A percentile compares a stretch with the other conserved stretches of the same genome.
These are phyloP conservation scores for Asterella californica DNA, from an alignment of 225 moss, liverwort and hornwort species.

Conservation along the genomic window DNA sequence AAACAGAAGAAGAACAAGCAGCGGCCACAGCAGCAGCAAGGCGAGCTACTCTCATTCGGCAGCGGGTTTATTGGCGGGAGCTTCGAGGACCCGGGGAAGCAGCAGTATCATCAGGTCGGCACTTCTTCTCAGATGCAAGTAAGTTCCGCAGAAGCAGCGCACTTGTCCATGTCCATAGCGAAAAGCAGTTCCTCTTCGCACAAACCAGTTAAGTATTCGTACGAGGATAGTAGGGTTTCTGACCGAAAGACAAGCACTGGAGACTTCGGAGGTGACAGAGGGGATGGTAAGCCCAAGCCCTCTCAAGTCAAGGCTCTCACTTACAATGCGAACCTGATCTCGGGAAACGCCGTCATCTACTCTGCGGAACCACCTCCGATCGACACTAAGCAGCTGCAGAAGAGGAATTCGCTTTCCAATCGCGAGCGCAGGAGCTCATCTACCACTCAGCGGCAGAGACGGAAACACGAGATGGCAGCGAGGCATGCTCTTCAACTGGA, in stretches of 20 bases:
- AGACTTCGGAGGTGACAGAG: not conserved
- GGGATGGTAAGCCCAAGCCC: slow-evolving; percentile 1
- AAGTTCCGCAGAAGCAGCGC: not conserved
- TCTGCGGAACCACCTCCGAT: slow-evolving; percentile 15
- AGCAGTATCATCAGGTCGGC: not conserved
- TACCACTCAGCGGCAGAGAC: not conserved
- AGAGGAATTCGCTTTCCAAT: slow-evolving; percentile 5
- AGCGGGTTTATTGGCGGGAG: not conserved
- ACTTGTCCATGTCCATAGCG: not conserved
- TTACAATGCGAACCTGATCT: slow-evolving; percentile 16
- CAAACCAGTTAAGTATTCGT: not conserved
- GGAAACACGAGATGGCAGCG: slow-evolving; percentile 13
- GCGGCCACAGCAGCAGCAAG: not conserved
- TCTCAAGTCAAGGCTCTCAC: not conserved
- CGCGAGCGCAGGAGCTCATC: not conserved
- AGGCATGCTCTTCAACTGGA: slow-evolving; percentile 9
- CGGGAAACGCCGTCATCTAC: slow-evolving; percentile 34
- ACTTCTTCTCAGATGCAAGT: not conserved
- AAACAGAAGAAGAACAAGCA: not conserved
- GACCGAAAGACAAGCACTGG: not conserved
- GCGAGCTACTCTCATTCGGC: not conserved
- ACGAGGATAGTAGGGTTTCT: not conserved
- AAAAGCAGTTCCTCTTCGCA: not conserved
- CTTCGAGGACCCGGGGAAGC: not conserved
- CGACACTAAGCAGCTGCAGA: not conserved